phyloP scores from a whole-genome alignment of 306 rosid species.

The Casuarina cunninghamiana region DNA sequence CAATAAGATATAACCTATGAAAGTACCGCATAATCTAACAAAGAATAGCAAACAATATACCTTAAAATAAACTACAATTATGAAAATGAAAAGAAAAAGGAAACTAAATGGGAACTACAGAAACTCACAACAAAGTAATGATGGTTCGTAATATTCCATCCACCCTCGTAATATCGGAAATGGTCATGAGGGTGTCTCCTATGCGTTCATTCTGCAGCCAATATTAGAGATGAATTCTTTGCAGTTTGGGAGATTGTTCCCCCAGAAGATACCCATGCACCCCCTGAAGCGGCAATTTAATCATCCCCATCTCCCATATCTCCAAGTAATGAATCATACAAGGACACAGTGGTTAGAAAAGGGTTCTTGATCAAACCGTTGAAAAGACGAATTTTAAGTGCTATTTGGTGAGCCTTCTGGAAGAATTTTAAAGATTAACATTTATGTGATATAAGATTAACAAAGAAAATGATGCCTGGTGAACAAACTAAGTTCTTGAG shows the following conservation, averaged over 20 bases:
- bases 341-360: not conserved
- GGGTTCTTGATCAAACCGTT: not conserved
- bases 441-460: no score
- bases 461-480: no score
- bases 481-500: no score
- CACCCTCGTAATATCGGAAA: constrained; percentile 51
- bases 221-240: constrained; percentile 44
- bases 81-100: not conserved
- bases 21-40: not conserved
- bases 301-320: not conserved
- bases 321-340: constrained; percentile 6
- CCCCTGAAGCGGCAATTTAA: not conserved
- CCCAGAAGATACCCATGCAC: constrained; percentile 20
- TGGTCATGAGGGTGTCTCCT: constrained; percentile 59
- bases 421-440: no score
- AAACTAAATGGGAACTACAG: not conserved
- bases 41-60: not conserved
- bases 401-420: no score
- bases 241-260: constrained; percentile 28
- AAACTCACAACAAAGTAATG: constrained; percentile 73
- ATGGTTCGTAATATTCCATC: constrained; percentile 66
- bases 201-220: constrained; percentile 61
- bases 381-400: no score
- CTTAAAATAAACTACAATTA: not conserved
- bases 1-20: not conserved